Evolutionary conservation across 345 rosid species (phyloP).

Genomic region (Camelina sativa): DNA sequence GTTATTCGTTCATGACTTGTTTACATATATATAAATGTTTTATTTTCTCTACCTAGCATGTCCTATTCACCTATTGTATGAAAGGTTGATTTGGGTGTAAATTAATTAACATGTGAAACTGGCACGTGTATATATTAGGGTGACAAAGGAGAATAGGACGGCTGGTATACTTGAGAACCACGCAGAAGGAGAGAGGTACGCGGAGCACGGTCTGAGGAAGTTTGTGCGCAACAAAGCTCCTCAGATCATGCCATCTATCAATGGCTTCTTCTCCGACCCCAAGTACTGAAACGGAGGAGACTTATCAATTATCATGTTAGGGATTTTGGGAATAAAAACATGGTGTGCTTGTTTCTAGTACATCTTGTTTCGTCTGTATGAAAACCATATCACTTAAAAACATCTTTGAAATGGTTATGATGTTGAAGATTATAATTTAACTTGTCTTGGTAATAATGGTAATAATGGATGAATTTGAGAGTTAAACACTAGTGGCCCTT

Average conservation of each 20-base stretch:
- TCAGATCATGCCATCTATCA: slow-evolving; percentile 79
- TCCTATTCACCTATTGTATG: background rate
- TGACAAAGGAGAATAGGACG: slow-evolving; percentile 71
- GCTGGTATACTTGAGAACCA: slow-evolving; percentile 84
- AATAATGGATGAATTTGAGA: too few relatives aligned
- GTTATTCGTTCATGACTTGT: background rate
- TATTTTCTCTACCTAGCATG: background rate
- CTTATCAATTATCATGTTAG: background rate
- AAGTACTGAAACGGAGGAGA: slow-evolving; percentile 32
- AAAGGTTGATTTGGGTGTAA: background rate
- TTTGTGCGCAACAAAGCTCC: slow-evolving; percentile 67
- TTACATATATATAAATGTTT: too few relatives aligned
- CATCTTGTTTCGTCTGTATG: background rate
- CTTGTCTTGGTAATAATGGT: too few relatives aligned
- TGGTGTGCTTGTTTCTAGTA: background rate
- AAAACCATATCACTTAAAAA: background rate
- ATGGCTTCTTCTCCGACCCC: slow-evolving; percentile 78
- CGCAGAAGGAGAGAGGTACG: slow-evolving; percentile 69
- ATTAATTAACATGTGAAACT: background rate
- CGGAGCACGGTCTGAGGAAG: slow-evolving; percentile 68
- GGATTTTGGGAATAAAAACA: background rate
- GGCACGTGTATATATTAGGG: slow-evolving; percentile 51
- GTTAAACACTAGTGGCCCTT: too few relatives aligned
- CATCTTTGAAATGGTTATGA: background rate
- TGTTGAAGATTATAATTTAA: background rate